Conservation (phyloP, 768 basidiomycete genomes). For the Trametes coccinea region DNA sequence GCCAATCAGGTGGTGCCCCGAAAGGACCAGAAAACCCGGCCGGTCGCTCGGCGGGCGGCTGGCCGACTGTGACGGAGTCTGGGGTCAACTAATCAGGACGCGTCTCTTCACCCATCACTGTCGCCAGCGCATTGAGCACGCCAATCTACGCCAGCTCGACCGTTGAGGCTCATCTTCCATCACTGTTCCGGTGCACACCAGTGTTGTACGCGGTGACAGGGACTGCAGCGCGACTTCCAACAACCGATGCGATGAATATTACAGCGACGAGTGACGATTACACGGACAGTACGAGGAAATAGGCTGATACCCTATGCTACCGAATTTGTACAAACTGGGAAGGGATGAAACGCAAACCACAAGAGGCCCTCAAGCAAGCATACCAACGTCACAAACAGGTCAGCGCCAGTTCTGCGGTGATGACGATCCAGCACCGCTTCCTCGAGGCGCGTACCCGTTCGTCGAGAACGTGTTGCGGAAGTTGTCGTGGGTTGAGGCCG, state of each 20-base stretch:
- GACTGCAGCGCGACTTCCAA: neutral
- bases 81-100: constrained; percentile 6
- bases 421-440: constrained; percentile 14
- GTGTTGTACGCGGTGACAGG: neutral
- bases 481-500: constrained; percentile 7
- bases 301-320: constrained; percentile 10
- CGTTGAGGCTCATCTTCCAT: constrained; percentile 10
- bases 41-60: constrained; percentile 9
- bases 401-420: constrained; percentile 20
- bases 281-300: constrained; percentile 7
- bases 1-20: constrained; percentile 17
- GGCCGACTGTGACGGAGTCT: constrained; percentile 5
- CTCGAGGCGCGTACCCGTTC: constrained; percentile 7
- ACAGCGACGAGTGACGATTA: constrained; percentile 10
- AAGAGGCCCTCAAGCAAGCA: constrained; percentile 1
- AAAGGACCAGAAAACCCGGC: neutral
- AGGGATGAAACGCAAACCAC: constrained; percentile 5
- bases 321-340: constrained; percentile 9
- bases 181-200: neutral
- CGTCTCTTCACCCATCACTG: neutral
- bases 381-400: constrained; percentile 6
- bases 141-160: neutral
- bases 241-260: constrained; percentile 5
- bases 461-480: constrained; percentile 11
- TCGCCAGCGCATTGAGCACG: neutral